Evolutionary conservation across 345 rosid species (phyloP).

Genomic region (Stellera chamaejasme): DNA sequence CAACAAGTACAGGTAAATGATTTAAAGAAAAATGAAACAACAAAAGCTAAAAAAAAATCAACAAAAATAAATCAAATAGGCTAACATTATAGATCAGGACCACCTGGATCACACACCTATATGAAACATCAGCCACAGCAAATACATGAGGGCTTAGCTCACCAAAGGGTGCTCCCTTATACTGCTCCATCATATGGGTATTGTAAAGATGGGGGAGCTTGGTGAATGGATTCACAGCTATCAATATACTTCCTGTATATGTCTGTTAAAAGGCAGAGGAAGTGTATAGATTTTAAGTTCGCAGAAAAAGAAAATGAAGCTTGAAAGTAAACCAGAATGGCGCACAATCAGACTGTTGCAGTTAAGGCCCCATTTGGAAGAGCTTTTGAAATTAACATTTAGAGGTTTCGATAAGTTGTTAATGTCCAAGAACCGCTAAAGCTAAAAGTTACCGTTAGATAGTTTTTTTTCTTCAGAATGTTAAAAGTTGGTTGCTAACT

Average conservation of each 20-base stretch:
- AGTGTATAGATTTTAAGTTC: not conserved
- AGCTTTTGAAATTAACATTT: too few species aligned
- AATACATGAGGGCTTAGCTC: conserved; percentile 98
- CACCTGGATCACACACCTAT: conserved; percentile 46
- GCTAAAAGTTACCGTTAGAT: too few species aligned
- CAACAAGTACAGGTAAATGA: conserved; percentile 15
- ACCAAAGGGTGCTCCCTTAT: conserved; percentile 95
- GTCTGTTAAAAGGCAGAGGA: conserved; percentile 40
- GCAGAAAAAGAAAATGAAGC: too few species aligned
- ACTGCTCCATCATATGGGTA: conserved; percentile 97
- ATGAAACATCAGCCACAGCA: conserved; percentile 97
- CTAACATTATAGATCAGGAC: conserved; percentile 11
- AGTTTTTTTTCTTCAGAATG: too few species aligned
- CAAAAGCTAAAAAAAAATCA: conserved; percentile 3
- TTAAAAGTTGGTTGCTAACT: too few species aligned
- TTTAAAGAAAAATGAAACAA: too few species aligned
- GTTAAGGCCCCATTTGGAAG: too few species aligned
- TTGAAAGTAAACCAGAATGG: too few species aligned
- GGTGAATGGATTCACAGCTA: conserved; percentile 95
- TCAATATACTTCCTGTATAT: conserved; percentile 96
- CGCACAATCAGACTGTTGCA: too few species aligned
- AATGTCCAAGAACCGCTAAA: too few species aligned
- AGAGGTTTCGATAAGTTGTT: too few species aligned
- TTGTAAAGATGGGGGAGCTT: conserved; percentile 98
- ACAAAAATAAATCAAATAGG: conserved; percentile 16